Evolutionary conservation across 2,329 filamentous ascomycete genomes (phyloP), one percentile per base, ranked within the genome.

Genomic region (Hypoxylon sp.): DNA sequence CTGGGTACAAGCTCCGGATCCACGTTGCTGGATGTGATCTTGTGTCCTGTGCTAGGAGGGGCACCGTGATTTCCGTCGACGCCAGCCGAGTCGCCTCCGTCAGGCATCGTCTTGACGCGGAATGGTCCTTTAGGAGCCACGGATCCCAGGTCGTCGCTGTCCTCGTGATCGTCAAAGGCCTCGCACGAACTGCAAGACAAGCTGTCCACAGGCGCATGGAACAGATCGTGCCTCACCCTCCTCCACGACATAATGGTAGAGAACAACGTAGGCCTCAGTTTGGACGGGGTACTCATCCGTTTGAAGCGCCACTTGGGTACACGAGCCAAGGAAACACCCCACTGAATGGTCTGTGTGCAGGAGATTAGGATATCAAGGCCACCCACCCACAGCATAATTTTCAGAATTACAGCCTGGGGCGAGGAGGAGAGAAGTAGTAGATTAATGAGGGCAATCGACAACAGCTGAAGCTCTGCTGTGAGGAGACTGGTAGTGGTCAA

Each of bases 281-380:
- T 74, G 53, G 71, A 69, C 4, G 66, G 67, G 24, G 70, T 71
- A 1, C 77, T 72, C 15, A 81, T 77, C 52, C 87, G 85, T 66
- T 86, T 84, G 68, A 98, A 93, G 38, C 93, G 90, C 92, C 94
- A 97, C 67, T 87, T 92, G 2, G 95, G 95, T 15, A 98, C 91
- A 55, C 94, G 84, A 47, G 94, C 93, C 59, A 99, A 78, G 21
- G 88, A 84, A 49, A 98, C 89, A 41, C 91, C 92, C 90, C 91
- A 96, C 67, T 83, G 83, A 29, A 98, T 84, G 10, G 95, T 84
- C 24, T 87, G 82, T 24, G 86, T 85, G 70, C 92, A 96, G 4
- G 85, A 78, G 3, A 94, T 76, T 49, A 97, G 85, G 13, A 96
- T 74, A 41, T 85, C 83, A 24, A 97, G 74, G 1, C 93, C 92